Evolutionary conservation across 2,329 filamentous ascomycete genomes (phyloP), one percentile per base, ranked within the genome.

Genomic region (Cladosporium velox): DNA sequence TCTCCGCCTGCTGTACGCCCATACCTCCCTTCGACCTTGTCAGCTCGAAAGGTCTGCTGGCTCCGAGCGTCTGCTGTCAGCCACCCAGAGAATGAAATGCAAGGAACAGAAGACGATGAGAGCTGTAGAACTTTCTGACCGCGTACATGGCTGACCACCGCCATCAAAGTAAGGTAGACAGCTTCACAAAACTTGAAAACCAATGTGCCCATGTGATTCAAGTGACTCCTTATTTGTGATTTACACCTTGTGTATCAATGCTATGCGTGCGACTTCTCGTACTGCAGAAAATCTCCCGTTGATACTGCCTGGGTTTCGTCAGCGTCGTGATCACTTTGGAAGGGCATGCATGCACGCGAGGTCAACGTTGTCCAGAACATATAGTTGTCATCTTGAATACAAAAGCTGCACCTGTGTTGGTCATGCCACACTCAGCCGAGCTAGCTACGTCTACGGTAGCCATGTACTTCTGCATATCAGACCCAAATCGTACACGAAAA

Each of bases 401-500:
- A 55, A 30, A 34, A 55, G 15, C 28, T 55, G 26, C 28, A 30
- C 4, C n/a, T 30, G 52, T 32, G 32, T 34, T 34, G 52, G 52
- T 34, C 52, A 34, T 55, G 30, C 52, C 52, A 55, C 32, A 55
- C 26, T 7, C 52, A 55, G 52, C 52, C 32, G 28, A 47, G 30
- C 52, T 55, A 55, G 32, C 52, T 55, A 34, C 52, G 28, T 55
- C 52, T 55, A 55, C 52, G 1, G 30, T 30, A 55, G 52, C 52
- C 15, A 32, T 32, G 28, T 55, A 15, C 52, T 55, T 55, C 26
- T n/a, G 52, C 52, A 55, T 32, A 34, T 55, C 52, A 34, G 28
- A 32, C 28, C 52, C 52, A 55, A 34, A 55, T 55, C 52, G 52
- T 55, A 55, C 52, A 55, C 15, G 30, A 32, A 54, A 18, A 55